Conservation (phyloP, 345 rosid species). For the Rhodamnia rubescens region DNA sequence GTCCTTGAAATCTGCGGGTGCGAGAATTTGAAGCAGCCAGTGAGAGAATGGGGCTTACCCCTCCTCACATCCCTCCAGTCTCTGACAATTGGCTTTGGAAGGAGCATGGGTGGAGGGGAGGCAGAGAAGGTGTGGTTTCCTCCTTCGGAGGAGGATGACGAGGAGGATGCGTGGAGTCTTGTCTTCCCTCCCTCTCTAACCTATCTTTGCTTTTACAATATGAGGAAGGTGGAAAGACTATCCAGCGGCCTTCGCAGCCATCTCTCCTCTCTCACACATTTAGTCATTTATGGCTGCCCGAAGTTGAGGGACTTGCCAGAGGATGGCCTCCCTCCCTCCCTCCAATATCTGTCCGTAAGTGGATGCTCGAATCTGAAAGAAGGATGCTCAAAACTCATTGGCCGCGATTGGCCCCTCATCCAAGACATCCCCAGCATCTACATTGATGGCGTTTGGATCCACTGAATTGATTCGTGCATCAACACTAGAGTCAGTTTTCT, state of each 20-base stretch:
- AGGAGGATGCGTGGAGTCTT: background rate
- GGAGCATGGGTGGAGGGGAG: background rate
- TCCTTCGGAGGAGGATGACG: background rate
- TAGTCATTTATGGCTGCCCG: fast-evolving
- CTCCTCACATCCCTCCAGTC: background rate
- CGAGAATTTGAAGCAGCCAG: background rate
- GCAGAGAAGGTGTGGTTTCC: background rate
- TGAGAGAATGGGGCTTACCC: background rate
- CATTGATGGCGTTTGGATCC: background rate
- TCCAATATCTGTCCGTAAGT: fast-evolving
- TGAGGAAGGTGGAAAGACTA: background rate
- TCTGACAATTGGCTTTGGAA: background rate
- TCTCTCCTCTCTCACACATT: fast-evolving
- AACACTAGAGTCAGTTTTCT: no score
- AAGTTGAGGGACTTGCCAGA: background rate
- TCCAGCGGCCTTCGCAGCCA: background rate
- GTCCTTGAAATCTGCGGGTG: fast-evolving
- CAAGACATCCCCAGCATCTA: fast-evolving
- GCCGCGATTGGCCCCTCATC: no score
- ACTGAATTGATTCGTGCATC: background rate
- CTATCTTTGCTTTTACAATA: fast-evolving
- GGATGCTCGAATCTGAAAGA: background rate
- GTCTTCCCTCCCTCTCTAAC: background rate
- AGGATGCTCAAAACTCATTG: background rate
- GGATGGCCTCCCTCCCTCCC: background rate